Conservation (phyloP, 352 stramenopile species). For the Globisporangium orthogonon region DNA sequence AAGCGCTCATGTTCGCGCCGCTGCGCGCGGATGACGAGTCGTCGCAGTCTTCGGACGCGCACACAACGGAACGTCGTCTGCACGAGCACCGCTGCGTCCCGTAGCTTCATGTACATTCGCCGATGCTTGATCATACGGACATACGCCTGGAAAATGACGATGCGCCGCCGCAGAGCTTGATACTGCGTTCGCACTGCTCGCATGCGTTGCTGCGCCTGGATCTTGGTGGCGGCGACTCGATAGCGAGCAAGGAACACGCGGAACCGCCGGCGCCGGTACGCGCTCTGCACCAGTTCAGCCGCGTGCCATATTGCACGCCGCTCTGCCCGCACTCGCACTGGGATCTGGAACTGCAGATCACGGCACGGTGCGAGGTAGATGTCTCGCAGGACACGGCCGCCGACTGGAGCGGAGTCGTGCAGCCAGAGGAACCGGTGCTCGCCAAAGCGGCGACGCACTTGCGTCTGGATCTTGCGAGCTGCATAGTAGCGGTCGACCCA, state of each 20-base stretch:
- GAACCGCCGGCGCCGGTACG: constrained; percentile 51
- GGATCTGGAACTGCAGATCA: constrained; percentile 38
- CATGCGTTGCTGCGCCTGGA: constrained; percentile 60
- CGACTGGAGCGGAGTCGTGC: constrained; percentile 39
- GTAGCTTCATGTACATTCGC: constrained; percentile 34
- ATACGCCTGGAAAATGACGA: constrained; percentile 53
- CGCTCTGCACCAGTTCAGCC: constrained; percentile 45
- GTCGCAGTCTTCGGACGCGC: constrained; percentile 37
- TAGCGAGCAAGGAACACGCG: constrained; percentile 41
- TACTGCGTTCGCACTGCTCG: constrained; percentile 31
- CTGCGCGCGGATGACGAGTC: constrained; percentile 52
- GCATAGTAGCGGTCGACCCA: constrained; percentile 52
- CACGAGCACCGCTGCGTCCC: constrained; percentile 38
- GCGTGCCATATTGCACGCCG: constrained; percentile 54
- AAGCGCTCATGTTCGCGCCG: constrained; percentile 34
- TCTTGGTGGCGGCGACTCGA: constrained; percentile 40
- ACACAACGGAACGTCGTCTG: constrained; percentile 50
- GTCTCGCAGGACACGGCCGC: constrained; percentile 37
- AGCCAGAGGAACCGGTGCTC: constrained; percentile 30
- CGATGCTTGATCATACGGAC: constrained; percentile 43
- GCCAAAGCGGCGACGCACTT: constrained; percentile 34
- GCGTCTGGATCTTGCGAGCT: constrained; percentile 42
- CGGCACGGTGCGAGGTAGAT: constrained; percentile 40
- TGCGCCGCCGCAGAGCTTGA: constrained; percentile 16
- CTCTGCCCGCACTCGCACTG: constrained; percentile 41